Base-by-base conservation (phyloP, 2,329 filamentous ascomycete species). In the Colletotrichum costaricense region DNA sequence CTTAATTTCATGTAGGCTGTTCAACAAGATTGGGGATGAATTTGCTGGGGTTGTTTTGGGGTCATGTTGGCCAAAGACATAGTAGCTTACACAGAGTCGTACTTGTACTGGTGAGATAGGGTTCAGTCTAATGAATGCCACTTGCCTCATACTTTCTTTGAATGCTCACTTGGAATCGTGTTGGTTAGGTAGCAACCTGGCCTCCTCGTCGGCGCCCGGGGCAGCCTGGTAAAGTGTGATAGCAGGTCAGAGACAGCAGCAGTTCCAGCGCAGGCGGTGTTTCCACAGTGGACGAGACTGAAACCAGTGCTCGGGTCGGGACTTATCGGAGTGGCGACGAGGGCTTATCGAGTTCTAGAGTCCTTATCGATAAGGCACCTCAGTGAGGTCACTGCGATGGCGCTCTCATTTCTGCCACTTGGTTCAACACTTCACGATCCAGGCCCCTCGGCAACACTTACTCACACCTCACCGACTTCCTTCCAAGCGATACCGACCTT, bases 251-350 rank as follows among this genome's bases (percentile, higher is more conserved):
- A 57, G 26, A 49, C 33, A 66, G 28, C 14, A 8, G 30, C 4
- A 26, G 30, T 24, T 64, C 54, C 54, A 52, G 46, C 28, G 67
- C 62, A 26, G 19, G 16, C 63, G 22, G 52, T 26, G 65, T 65
- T 59, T 66, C 67, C 67, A 73, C 62, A 59, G 35, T 54, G 46
- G 72, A 62, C 55, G 22, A 26, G 28, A 26, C 28, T 72, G 66
- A 59, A 57, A 71, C 62, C 16, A 3, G 28, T 49, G 35, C n/a
- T 14, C 16, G 24, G 8, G 58, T 72, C 72, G 68, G 72, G 57
- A 74, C 72, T 71, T 66, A 71, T 71, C 67, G 71, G 67, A 73
- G 71, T 73, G 70, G 66, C 59, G 24, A 63, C 3, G 3, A 30
- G 35, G 38, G 58, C 66, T 57, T 72, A 64, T 70, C 66, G 46